Conservation (phyloP, 345 rosid genomes). For the Citropsis articulata region DNA sequence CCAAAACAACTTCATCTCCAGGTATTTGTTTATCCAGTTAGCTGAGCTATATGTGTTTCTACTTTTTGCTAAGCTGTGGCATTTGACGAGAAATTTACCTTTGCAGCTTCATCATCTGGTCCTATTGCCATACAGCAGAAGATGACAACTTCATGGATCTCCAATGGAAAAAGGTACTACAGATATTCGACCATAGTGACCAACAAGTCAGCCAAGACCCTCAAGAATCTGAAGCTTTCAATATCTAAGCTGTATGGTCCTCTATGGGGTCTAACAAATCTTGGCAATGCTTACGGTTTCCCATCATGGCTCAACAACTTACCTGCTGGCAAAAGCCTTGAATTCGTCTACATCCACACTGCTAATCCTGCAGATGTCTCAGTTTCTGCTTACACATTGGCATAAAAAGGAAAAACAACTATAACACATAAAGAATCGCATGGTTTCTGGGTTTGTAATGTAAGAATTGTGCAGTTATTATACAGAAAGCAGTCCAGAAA, state of each 20-base stretch:
- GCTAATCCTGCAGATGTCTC: conserved; percentile 62
- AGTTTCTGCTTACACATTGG: conserved; percentile 71
- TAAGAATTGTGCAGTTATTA: conserved; percentile 55
- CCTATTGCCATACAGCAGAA: conserved; percentile 71
- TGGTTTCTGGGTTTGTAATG: conserved; percentile 34
- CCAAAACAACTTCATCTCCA: conserved; percentile 54
- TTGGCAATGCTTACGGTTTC: conserved; percentile 53
- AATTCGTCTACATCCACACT: conserved; percentile 88
- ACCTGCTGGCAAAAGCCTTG: conserved; percentile 69
- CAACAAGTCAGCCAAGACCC: conserved; percentile 65
- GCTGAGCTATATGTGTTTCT: not conserved
- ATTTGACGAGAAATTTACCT: not conserved
- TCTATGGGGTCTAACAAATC: conserved; percentile 75
- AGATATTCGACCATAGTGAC: conserved; percentile 75
- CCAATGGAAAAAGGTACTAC: conserved; percentile 69
- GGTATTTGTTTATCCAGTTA: conserved; percentile 35
- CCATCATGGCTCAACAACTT: conserved; percentile 77
- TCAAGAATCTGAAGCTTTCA: conserved; percentile 63
- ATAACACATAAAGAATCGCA: conserved; percentile 6
- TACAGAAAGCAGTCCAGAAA: conserved; percentile 33
- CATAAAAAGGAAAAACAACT: conserved; percentile 36
- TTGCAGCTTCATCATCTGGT: conserved; percentile 52
- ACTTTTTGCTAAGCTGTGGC: not conserved
- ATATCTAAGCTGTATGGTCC: conserved; percentile 89
- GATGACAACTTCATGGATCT: conserved; percentile 72